phyloP scores from a whole-genome alignment of 495 filamentous ascomycete species.

The Xylaria grammica region DNA sequence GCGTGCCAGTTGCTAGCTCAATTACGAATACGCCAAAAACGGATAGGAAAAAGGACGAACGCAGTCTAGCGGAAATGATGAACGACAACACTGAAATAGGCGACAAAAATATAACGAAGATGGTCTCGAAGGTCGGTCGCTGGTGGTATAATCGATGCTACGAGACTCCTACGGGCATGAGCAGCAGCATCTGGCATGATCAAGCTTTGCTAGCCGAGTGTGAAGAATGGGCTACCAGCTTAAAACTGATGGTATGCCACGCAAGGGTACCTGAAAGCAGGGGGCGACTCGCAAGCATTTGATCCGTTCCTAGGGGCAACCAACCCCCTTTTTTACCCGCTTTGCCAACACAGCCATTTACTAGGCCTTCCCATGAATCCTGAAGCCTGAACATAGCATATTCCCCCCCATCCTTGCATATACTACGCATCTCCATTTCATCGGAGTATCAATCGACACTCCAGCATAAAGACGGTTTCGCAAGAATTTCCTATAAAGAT shows the following conservation, averaged over 20 bases:
- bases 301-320: slow-evolving; percentile 17
- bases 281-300: slow-evolving; percentile 52
- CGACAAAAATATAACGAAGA: slow-evolving; percentile 85
- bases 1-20: slow-evolving; percentile 82
- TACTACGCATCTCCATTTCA: slow-evolving; percentile 3
- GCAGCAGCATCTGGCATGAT: slow-evolving; percentile 81
- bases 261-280: slow-evolving; percentile 60
- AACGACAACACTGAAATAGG: slow-evolving; percentile 64
- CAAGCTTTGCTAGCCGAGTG: slow-evolving; percentile 79
- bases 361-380: not conserved
- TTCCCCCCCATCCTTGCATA: slow-evolving; percentile 12
- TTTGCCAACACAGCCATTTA: not conserved
- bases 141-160: slow-evolving; percentile 98
- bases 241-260: slow-evolving; percentile 89
- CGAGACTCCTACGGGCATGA: slow-evolving; percentile 65
- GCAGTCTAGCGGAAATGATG: slow-evolving; percentile 72
- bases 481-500: slow-evolving; percentile 34
- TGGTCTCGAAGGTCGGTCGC: slow-evolving; percentile 87
- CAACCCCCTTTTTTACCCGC: not conserved
- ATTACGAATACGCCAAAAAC: slow-evolving; percentile 48
- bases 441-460: not conserved
- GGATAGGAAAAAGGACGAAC: slow-evolving; percentile 51
- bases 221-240: slow-evolving; percentile 80
- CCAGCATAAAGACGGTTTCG: slow-evolving; percentile 24
- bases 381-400: not conserved